Evolutionary conservation across 805 yeast species (phyloP).

Genomic region (Candida maesae): DNA sequence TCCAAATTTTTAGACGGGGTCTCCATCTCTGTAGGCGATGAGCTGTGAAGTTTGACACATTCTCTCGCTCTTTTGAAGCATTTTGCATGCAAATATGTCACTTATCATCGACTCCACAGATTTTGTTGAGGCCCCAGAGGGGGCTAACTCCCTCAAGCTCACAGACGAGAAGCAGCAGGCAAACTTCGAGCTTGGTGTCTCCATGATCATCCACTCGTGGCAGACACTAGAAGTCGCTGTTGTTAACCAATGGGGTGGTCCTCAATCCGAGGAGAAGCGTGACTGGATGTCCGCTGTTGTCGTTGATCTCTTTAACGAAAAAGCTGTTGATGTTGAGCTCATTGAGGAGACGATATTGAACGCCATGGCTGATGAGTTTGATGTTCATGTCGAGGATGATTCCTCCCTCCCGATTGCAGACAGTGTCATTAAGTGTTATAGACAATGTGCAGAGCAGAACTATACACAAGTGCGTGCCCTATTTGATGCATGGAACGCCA

Average conservation of each 20-base stretch:
- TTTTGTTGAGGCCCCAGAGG: slow-evolving; percentile 50
- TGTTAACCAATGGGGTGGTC: slow-evolving; percentile 93
- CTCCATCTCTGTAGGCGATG: too few species aligned
- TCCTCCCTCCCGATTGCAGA: slow-evolving; percentile 74
- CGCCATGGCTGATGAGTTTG: slow-evolving; percentile 96
- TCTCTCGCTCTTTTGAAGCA: too few species aligned
- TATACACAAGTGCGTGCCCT: slow-evolving; percentile 54
- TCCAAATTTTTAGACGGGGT: too few species aligned
- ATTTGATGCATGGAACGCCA: slow-evolving; percentile 56
- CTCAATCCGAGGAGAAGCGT: slow-evolving; percentile 83
- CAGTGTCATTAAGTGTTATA: slow-evolving; percentile 60
- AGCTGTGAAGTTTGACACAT: too few species aligned
- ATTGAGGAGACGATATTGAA: slow-evolving; percentile 82
- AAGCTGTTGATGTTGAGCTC: slow-evolving; percentile 67
- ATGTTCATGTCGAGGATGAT: slow-evolving; percentile 82
- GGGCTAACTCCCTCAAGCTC: slow-evolving; percentile 37
- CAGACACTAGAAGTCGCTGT: slow-evolving; percentile 86
- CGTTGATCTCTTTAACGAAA: slow-evolving; percentile 68
- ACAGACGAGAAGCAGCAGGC: slow-evolving; percentile 67
- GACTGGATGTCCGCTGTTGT: slow-evolving; percentile 91
- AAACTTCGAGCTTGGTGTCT: slow-evolving; percentile 86
- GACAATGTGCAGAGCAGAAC: slow-evolving; percentile 52
- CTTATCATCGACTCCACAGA: slow-evolving; percentile 38
- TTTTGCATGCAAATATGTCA: slow-evolving; percentile 6
- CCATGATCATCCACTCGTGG: slow-evolving; percentile 91